Evolutionary conservation across 2,329 filamentous ascomycete species (phyloP), one percentile per base, ranked within the genome.

Genomic region (Lecanosticta acicola): DNA sequence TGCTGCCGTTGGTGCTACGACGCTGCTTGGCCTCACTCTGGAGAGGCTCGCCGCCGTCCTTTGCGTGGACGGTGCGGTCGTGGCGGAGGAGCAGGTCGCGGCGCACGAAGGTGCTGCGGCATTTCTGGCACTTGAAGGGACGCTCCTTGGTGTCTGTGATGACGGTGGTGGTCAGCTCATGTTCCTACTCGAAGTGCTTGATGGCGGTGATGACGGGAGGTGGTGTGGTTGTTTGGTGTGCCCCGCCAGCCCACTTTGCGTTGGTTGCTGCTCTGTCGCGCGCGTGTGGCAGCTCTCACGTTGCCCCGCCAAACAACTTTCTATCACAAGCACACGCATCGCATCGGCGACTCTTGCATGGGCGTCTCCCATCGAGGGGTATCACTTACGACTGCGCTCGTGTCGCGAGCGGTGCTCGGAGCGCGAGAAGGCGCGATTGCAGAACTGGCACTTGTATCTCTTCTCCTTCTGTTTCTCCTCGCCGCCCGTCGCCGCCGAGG

Each of bases 91-190:
- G 83, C 53, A 98, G 79, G 72, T 98, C 93, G 71, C 93, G 87
- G 68, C 93, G 87, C 61, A 98, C 93, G 67, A 98, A 98, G 51
- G 93, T 98, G 76, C 90, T 96, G 65, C 90, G 81, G 71, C 93
- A 98, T 74, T 98, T 98, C 75, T 88, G 79, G 72, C 93, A 98
- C 70, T 97, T 97, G 79, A 98, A 98, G 32, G 93, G 93, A 54
- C 93, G 84, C 71, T 97, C 93, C 73, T 98, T 98, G 55, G 93
- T 98, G 70, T 97, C 91, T 97, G 69, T 51, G 46, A 43, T 32
- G 39, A 18, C 32, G 21, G 14, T 17, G 41, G 19, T 19, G 11
- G 46, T 47, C 36, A 50, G 49, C 41, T 38, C n/a, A 39, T 29
- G 34, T 26, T 29, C 13, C 9, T 39, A 26, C 29, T 13, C 21